phyloP scores from a whole-genome alignment of 2,329 filamentous ascomycete species.

The Pyrenochaeta sp. region DNA sequence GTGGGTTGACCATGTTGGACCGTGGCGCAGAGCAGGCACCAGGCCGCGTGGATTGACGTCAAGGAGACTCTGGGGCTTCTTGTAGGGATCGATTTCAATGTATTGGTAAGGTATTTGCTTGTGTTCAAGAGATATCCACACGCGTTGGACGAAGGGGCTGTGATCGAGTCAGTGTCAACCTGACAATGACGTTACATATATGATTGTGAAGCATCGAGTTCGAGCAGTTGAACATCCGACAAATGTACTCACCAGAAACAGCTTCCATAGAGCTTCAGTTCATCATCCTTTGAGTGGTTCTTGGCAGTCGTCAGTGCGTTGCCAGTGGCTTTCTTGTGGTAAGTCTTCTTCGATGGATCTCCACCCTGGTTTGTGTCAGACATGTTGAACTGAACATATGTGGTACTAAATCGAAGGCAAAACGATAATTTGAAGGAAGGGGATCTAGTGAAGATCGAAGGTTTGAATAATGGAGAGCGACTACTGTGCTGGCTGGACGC shows the following conservation, averaged over 20 bases:
- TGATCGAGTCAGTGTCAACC: slow-evolving; percentile 13
- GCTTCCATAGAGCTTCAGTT: slow-evolving; percentile 80
- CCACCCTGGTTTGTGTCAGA: slow-evolving; percentile 58
- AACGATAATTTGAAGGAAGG: not conserved
- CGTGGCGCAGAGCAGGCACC: slow-evolving; percentile 79
- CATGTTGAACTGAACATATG: slow-evolving; percentile 47
- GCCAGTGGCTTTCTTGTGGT: slow-evolving; percentile 77
- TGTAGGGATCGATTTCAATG: slow-evolving; percentile 83
- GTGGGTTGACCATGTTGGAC: slow-evolving; percentile 78
- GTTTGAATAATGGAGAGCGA: not conserved
- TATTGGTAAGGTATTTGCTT: slow-evolving; percentile 85
- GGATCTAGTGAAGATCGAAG: not conserved
- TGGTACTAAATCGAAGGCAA: not conserved
- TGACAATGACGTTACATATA: slow-evolving; percentile 18
- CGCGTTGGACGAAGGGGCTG: slow-evolving; percentile 84
- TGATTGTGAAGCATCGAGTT: not conserved
- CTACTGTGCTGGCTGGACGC: not conserved
- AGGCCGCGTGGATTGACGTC: slow-evolving; percentile 79
- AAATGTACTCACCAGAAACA: slow-evolving; percentile 76
- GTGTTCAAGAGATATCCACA: slow-evolving; percentile 87
- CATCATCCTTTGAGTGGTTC: slow-evolving; percentile 73
- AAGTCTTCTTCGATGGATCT: slow-evolving; percentile 68
- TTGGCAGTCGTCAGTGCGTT: slow-evolving; percentile 73
- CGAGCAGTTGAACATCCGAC: not conserved
- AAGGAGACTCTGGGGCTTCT: slow-evolving; percentile 73